phyloP scores from a whole-genome alignment of 345 rosid species.

The Trapa bicornis region DNA sequence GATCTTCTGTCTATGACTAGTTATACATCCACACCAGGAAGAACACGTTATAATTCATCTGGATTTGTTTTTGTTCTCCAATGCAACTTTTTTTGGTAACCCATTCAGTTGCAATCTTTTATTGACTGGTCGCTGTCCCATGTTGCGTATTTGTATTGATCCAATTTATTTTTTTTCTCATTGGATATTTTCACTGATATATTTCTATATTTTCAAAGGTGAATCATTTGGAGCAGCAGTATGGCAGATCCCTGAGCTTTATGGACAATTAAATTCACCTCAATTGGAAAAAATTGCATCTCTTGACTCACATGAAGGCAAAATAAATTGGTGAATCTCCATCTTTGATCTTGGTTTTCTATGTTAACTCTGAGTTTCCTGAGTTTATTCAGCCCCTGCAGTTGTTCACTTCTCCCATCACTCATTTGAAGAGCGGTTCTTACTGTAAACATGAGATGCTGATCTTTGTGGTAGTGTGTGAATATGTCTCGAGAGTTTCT shows the following conservation, averaged over 20 bases:
- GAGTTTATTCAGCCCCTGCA: background rate
- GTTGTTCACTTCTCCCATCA: background rate
- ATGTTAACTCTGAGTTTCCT: background rate
- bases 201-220: conserved; percentile 25
- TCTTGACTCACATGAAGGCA: conserved; percentile 70
- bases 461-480: background rate
- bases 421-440: background rate
- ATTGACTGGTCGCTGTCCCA: background rate
- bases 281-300: conserved; percentile 69
- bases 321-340: conserved; percentile 61
- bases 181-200: conserved; percentile 2
- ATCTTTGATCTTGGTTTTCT: conserved; percentile 6
- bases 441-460: background rate
- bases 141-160: background rate
- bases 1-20: background rate
- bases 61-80: background rate
- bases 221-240: conserved; percentile 83
- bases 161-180: background rate
- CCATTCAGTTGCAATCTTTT: background rate
- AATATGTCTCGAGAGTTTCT: background rate
- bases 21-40: background rate
- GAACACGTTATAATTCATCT: no score
- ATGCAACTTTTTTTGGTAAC: background rate
- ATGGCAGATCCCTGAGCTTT: conserved; percentile 95
- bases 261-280: conserved; percentile 75